phyloP scores from a whole-genome alignment of 371 early-diverging fungal genomes.

The Apophysomyces ossiformis region DNA sequence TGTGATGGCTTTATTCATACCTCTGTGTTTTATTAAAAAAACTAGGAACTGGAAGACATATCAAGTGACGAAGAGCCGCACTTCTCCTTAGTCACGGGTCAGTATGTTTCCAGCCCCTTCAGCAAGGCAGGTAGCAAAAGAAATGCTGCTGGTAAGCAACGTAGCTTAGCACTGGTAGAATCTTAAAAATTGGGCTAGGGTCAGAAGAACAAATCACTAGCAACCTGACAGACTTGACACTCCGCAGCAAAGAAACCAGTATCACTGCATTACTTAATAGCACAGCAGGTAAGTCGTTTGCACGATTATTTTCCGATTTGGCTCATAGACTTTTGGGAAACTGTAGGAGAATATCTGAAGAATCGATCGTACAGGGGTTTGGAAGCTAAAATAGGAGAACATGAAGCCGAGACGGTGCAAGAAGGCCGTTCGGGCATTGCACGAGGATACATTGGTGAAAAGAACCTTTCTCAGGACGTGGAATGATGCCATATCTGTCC shows the following conservation, averaged over 20 bases:
- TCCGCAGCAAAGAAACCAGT: conserved; percentile 63
- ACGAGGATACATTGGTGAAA: conserved; percentile 70
- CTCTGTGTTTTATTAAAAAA: conserved; percentile 1
- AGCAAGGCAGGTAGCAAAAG: conserved; percentile 34
- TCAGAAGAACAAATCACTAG: conserved; percentile 36
- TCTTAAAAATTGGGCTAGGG: conserved; percentile 2
- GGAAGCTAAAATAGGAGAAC: conserved; percentile 72
- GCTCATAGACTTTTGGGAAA: neutral
- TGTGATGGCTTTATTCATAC: neutral
- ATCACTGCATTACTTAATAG: conserved; percentile 73
- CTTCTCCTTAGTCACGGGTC: conserved; percentile 90
- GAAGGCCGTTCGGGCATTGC: conserved; percentile 92
- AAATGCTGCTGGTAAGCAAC: neutral
- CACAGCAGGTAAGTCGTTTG: conserved; percentile 66
- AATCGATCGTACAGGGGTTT: conserved; percentile 81
- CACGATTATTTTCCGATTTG: neutral
- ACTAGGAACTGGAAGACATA: conserved; percentile 48
- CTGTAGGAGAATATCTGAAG: conserved; percentile 65
- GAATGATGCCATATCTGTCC: conserved; percentile 12
- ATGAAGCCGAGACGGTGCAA: conserved; percentile 64
- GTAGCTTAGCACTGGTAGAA: conserved; percentile 16
- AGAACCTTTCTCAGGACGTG: conserved; percentile 22
- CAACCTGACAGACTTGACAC: conserved; percentile 54
- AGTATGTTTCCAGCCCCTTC: conserved; percentile 62
- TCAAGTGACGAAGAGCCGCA: conserved; percentile 80